Conservation (phyloP, 495 filamentous ascomycete species). For the Copromyces sp. region DNA sequence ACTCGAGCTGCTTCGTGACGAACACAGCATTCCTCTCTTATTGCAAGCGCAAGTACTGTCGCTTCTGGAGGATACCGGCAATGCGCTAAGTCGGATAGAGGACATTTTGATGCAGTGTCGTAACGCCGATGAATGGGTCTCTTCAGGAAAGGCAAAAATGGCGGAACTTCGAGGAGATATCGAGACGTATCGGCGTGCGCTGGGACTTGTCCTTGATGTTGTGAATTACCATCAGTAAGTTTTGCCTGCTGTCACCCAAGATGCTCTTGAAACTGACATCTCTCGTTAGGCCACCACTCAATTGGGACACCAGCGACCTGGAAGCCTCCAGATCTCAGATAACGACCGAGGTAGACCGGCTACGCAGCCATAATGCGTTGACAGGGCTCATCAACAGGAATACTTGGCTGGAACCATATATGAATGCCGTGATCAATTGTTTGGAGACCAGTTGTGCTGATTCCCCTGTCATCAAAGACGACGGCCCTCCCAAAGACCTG, state of each 20-base stretch:
- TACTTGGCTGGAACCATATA: conserved; percentile 4
- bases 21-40: conserved; percentile 10
- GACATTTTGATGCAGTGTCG: conserved; percentile 8
- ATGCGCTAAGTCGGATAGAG: conserved; percentile 12
- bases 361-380: not conserved
- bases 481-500: not conserved
- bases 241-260: not conserved
- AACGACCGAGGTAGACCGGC: conserved; percentile 6
- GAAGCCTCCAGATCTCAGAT: not conserved
- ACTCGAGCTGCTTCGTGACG: conserved; percentile 19
- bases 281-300: not conserved
- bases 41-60: conserved; percentile 13
- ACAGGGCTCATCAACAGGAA: not conserved
- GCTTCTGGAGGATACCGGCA: conserved; percentile 14
- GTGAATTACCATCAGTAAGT: conserved; percentile 9
- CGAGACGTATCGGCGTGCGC: conserved; percentile 9
- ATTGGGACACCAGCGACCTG: not conserved
- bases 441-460: not conserved
- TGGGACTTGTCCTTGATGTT: conserved; percentile 16
- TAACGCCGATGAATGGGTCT: conserved; percentile 11
- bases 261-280: not conserved
- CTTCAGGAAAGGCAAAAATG: conserved; percentile 6
- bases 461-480: not conserved
- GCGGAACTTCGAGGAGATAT: conserved; percentile 6
- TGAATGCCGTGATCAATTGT: conserved; percentile 10